These are phyloP conservation scores for Mycosphaerella arachidis DNA, from an alignment of 2,329 filamentous ascomycete species.

Conservation along the genomic window DNA sequence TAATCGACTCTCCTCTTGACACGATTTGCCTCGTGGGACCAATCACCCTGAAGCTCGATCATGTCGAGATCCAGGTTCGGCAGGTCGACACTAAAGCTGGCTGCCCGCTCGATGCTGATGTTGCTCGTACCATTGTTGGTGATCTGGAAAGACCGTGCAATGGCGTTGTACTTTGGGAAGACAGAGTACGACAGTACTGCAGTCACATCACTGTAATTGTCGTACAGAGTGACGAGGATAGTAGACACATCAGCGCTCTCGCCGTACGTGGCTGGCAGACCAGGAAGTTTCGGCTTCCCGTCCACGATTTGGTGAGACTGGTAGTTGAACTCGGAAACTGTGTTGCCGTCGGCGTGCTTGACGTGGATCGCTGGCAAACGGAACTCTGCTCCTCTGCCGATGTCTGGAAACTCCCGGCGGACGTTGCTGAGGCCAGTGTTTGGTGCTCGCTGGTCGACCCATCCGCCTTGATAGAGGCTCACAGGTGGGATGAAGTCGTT, in stretches of 20 bases:
- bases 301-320: slow-evolving; percentile 51
- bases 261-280: slow-evolving; percentile 58
- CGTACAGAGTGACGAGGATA: slow-evolving; percentile 54
- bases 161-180: slow-evolving; percentile 58
- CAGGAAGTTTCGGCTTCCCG: slow-evolving; percentile 55
- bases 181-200: slow-evolving; percentile 60
- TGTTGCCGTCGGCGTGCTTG: slow-evolving; percentile 54
- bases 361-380: slow-evolving; percentile 59
- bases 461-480: slow-evolving; percentile 44
- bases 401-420: slow-evolving; percentile 60
- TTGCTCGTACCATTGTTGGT: slow-evolving; percentile 54
- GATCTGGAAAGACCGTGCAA: slow-evolving; percentile 58
- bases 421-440: slow-evolving; percentile 42
- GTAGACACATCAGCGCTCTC: slow-evolving; percentile 54
- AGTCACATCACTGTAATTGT: slow-evolving; percentile 54
- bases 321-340: slow-evolving; percentile 56
- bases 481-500: slow-evolving; percentile 50
- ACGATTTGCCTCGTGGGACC: slow-evolving; percentile 53
- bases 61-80: slow-evolving; percentile 59
- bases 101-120: slow-evolving; percentile 39
- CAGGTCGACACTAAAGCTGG: slow-evolving; percentile 59
- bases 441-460: slow-evolving; percentile 39
- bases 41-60: slow-evolving; percentile 59
- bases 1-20: slow-evolving; percentile 54
- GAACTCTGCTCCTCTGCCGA: slow-evolving; percentile 57